Evolutionary conservation across 2,329 filamentous ascomycete species (phyloP).

Genomic region (Tolypocladium nubicola): DNA sequence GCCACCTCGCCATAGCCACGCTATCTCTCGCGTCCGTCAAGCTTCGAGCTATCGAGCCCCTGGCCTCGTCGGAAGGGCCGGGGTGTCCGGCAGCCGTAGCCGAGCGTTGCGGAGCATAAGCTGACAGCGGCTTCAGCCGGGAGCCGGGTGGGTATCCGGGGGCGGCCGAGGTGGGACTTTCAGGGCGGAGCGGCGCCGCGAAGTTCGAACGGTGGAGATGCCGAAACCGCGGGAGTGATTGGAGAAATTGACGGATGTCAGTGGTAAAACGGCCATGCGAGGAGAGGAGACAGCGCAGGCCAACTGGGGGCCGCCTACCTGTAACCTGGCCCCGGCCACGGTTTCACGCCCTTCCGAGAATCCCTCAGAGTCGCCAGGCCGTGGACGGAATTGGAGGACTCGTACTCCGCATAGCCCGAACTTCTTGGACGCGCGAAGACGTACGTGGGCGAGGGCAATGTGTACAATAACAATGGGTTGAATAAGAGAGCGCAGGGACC

Average conservation of each 20-base stretch:
- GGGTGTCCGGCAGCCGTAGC: not conserved
- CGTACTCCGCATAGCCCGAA: not conserved
- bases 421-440: not conserved
- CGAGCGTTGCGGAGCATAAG: not conserved
- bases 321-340: not conserved
- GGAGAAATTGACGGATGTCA: not conserved
- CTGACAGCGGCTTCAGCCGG: not conserved
- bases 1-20: not conserved
- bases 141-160: not conserved
- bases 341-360: not conserved
- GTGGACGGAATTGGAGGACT: not conserved
- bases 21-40: not conserved
- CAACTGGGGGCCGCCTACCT: not conserved
- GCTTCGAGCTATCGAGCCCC: not conserved
- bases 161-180: not conserved
- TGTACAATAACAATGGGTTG: not conserved
- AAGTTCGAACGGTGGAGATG: not conserved
- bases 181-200: not conserved
- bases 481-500: not conserved
- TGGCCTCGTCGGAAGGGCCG: not conserved
- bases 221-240: not conserved
- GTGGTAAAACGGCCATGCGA: not conserved
- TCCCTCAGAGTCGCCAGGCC: not conserved
- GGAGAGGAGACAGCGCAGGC: not conserved
- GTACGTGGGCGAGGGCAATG: not conserved